Conservation (phyloP, 2,329 filamentous ascomycete genomes). For the Didymosphaeria variabile region DNA sequence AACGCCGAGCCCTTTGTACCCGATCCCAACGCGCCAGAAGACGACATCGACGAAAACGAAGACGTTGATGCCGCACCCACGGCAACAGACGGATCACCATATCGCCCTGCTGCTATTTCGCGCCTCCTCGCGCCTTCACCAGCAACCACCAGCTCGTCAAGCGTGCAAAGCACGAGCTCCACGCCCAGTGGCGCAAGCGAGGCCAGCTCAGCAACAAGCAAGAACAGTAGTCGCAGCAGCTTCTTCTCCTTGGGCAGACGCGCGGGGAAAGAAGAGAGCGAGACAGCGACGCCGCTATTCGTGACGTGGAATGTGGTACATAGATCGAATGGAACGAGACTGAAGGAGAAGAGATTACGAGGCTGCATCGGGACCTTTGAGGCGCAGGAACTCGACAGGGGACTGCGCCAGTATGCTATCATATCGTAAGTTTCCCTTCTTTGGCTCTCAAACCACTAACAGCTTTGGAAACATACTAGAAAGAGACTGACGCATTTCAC, state of each 20-base stretch:
- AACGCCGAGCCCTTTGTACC: slow-evolving; percentile 41
- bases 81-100: slow-evolving; percentile 35
- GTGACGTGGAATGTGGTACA: slow-evolving; percentile 91
- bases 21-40: slow-evolving; percentile 35
- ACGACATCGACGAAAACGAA: slow-evolving; percentile 34
- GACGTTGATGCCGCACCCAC: slow-evolving; percentile 16
- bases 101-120: slow-evolving; percentile 55
- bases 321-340: slow-evolving; percentile 48
- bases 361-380: slow-evolving; percentile 98
- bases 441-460: no score
- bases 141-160: slow-evolving; percentile 55
- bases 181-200: slow-evolving; percentile 54
- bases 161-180: slow-evolving; percentile 59
- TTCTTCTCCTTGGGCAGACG: slow-evolving; percentile 47
- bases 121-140: slow-evolving; percentile 54
- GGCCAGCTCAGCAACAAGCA: slow-evolving; percentile 58
- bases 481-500: not conserved
- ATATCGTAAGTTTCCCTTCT: slow-evolving; percentile 67
- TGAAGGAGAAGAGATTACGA: slow-evolving; percentile 71
- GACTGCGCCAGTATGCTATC: slow-evolving; percentile 81
- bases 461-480: not conserved
- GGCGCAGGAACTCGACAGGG: slow-evolving; percentile 73
- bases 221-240: slow-evolving; percentile 35
- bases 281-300: slow-evolving; percentile 77
- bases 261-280: slow-evolving; percentile 28